Conservation (phyloP, 768 basidiomycete species). For the Solioccasus polychromus region DNA sequence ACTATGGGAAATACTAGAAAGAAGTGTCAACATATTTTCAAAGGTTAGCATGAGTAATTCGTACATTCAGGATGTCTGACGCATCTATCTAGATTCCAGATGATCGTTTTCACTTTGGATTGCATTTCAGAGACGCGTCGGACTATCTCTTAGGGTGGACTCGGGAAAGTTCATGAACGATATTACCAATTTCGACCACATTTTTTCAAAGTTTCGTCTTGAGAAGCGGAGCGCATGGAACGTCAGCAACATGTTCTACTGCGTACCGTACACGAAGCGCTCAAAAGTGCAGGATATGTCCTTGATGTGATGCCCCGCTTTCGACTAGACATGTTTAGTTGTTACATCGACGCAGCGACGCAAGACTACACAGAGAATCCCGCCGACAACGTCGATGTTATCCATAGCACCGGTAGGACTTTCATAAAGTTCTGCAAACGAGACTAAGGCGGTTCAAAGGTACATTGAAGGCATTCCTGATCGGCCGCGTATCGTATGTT, state of each 20-base stretch:
- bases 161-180: constrained; percentile 62
- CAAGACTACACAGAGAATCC: constrained; percentile 70
- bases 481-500: constrained; percentile 68
- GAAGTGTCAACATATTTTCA: constrained; percentile 54
- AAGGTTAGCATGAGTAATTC: constrained; percentile 40
- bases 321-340: constrained; percentile 55
- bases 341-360: constrained; percentile 67
- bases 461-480: constrained; percentile 65
- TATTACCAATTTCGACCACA: constrained; percentile 61
- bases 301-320: constrained; percentile 53
- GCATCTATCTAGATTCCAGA: constrained; percentile 51
- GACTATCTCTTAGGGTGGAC: constrained; percentile 30
- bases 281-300: constrained; percentile 70
- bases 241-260: constrained; percentile 71
- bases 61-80: background rate
- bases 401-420: constrained; percentile 62
- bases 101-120: constrained; percentile 49
- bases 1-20: constrained; percentile 59
- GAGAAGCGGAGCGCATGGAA: constrained; percentile 74
- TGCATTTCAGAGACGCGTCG: too few species aligned
- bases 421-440: background rate
- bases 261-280: constrained; percentile 62
- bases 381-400: constrained; percentile 58
- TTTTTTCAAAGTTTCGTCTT: constrained; percentile 72
- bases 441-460: constrained; percentile 37